phyloP scores from a whole-genome alignment of 768 basidiomycete genomes.

The Leccinellum albellum region DNA sequence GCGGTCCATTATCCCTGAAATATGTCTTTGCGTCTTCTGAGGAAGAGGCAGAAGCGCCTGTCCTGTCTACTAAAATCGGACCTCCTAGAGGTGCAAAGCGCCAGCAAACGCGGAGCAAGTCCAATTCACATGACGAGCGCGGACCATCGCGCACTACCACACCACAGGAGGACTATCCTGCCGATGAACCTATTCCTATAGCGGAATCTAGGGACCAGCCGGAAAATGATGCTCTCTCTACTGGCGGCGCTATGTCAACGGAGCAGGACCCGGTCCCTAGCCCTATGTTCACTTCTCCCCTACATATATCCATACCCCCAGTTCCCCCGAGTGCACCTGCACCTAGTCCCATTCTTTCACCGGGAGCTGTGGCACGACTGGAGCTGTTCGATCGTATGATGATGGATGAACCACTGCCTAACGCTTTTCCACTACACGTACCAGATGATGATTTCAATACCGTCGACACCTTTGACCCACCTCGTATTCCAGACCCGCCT shows the following conservation, averaged over 20 bases:
- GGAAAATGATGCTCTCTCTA: neutral
- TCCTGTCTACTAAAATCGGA: neutral
- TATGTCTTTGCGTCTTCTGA: neutral
- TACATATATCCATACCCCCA: slow-evolving; percentile 7
- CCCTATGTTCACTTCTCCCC: neutral
- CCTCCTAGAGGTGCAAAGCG: neutral
- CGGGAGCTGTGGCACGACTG: slow-evolving; percentile 25
- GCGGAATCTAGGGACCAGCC: neutral
- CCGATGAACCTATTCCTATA: neutral
- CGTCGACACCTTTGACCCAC: neutral
- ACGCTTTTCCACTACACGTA: neutral
- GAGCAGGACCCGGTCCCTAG: neutral
- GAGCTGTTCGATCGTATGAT: slow-evolving; percentile 30
- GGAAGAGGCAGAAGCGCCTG: neutral
- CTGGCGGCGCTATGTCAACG: neutral
- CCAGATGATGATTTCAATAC: neutral
- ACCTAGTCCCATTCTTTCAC: slow-evolving; percentile 22
- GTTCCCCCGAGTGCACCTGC: neutral
- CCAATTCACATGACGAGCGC: neutral
- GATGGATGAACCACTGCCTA: neutral
- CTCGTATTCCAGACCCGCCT: slow-evolving; percentile 3
- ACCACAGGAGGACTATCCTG: neutral
- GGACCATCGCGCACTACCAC: neutral
- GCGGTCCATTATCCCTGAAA: neutral
- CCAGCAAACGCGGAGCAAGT: neutral